Conservation (phyloP, 352 stramenopile genomes). For the Pythium dissotocum region DNA sequence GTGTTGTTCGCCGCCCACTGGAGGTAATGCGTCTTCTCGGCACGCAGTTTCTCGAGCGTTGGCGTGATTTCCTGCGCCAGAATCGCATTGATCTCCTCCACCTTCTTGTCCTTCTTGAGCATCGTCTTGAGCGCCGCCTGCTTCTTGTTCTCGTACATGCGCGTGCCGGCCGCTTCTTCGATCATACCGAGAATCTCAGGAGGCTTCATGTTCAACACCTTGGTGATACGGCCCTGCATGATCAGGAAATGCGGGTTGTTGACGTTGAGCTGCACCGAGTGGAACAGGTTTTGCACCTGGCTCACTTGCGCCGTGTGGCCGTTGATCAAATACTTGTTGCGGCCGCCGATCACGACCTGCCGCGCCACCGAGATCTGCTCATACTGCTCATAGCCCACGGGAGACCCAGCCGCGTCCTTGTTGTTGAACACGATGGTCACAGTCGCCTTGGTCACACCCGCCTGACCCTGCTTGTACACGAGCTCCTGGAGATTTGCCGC, state of each 20-base stretch:
- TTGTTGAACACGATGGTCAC: conserved; percentile 99
- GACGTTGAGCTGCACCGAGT: conserved; percentile 99
- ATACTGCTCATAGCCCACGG: conserved; percentile 97
- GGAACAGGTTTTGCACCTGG: conserved; percentile 99
- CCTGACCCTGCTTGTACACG: conserved; percentile 99
- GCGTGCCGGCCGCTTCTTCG: conserved; percentile 98
- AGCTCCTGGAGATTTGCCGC: conserved; percentile 99
- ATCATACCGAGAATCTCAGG: conserved; percentile 99
- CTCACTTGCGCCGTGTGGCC: conserved; percentile 96
- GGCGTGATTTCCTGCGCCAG: conserved; percentile 98
- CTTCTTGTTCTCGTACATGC: conserved; percentile 99
- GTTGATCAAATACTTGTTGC: conserved; percentile 99
- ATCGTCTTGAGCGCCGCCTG: conserved; percentile 98
- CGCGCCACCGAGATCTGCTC: conserved; percentile 98
- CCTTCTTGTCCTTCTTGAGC: conserved; percentile 99
- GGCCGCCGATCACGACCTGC: conserved; percentile 97
- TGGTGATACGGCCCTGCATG: conserved; percentile 99
- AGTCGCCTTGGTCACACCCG: conserved; percentile 98
- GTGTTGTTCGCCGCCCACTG: conserved; percentile 98
- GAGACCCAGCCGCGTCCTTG: conserved; percentile 88
- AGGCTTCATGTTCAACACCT: conserved; percentile 99
- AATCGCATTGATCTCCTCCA: conserved; percentile 99
- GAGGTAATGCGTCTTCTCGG: conserved; percentile 98
- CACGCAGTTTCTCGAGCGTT: conserved; percentile 96
- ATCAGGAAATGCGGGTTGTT: conserved; percentile 99